These are phyloP conservation scores for Neurospora hispaniola DNA, from an alignment of 495 filamentous ascomycete species.

Conservation along the genomic window DNA sequence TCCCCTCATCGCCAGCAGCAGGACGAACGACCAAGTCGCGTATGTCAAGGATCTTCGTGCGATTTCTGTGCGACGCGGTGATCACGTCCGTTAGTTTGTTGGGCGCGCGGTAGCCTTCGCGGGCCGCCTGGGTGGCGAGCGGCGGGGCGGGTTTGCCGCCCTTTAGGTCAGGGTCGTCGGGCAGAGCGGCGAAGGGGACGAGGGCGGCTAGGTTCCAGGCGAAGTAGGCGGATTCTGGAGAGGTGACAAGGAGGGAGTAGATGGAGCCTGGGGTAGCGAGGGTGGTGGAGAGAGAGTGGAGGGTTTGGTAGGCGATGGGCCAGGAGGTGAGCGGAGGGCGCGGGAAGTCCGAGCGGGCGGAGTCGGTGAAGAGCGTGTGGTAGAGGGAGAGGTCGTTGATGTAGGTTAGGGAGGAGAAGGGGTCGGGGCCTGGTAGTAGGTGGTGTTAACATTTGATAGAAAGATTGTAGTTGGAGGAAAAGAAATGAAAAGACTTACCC, in stretches of 20 bases:
- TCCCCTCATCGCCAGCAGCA: conserved; percentile 21
- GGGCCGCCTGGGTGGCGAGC: conserved; percentile 45
- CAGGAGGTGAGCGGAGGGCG: conserved; percentile 33
- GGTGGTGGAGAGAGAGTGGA: conserved; percentile 34
- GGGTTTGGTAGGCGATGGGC: conserved; percentile 40
- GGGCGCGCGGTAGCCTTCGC: conserved; percentile 69
- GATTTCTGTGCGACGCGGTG: conserved; percentile 49
- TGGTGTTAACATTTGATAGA: background rate
- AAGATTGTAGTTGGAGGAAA: background rate
- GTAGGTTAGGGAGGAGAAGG: conserved; percentile 54
- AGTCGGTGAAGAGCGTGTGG: conserved; percentile 67
- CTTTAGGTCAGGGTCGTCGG: conserved; percentile 29
- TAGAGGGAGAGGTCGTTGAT: conserved; percentile 70
- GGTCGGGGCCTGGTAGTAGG: conserved; percentile 47
- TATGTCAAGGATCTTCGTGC: conserved; percentile 45
- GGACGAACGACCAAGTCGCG: conserved; percentile 36
- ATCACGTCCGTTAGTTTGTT: conserved; percentile 61
- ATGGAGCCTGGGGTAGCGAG: conserved; percentile 36
- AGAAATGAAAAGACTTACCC: conserved; percentile 33
- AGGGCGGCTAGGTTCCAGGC: conserved; percentile 70
- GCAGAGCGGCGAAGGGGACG: conserved; percentile 61
- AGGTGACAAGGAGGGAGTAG: conserved; percentile 44
- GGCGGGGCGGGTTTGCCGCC: conserved; percentile 33
- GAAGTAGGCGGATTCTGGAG: conserved; percentile 49
- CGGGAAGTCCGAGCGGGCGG: conserved; percentile 29